Percentiles rank a stretch among this genome's conserved stretches.
phyloP scores from a whole-genome alignment of 164 flowering plant genomes.

The Chloranthus sessilifolius region DNA sequence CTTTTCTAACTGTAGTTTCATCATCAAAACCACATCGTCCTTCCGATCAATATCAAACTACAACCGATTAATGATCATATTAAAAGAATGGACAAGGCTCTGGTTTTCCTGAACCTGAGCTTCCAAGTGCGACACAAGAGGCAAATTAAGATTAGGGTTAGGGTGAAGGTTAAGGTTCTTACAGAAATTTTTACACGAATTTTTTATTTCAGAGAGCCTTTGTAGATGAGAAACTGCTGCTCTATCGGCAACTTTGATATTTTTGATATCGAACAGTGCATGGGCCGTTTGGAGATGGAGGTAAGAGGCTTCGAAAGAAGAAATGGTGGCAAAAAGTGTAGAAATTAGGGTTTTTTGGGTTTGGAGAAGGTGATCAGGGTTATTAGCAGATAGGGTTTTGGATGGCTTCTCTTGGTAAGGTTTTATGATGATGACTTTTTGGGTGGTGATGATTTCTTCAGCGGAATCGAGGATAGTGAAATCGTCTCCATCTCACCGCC shows the following conservation, averaged over 20 bases:
- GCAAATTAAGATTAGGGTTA: slow-evolving; percentile 23
- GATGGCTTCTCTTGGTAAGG: no score
- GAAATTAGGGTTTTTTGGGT: slow-evolving; percentile 39
- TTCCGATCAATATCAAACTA: slow-evolving; percentile 74
- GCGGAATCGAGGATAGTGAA: no score
- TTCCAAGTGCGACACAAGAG: slow-evolving; percentile 55
- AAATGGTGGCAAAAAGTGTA: slow-evolving; percentile 64
- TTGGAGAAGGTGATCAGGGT: no score
- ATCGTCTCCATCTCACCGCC: no score
- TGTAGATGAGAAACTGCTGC: slow-evolving; percentile 55
- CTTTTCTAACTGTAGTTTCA: slow-evolving; percentile 50
- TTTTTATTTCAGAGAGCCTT: slow-evolving; percentile 59
- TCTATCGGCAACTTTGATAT: slow-evolving; percentile 54
- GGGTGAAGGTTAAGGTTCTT: no score
- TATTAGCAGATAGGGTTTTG: no score
- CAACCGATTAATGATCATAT: slow-evolving; percentile 53
- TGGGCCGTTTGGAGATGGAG: slow-evolving; percentile 87
- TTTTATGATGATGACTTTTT: no score
- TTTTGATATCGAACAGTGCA: slow-evolving; percentile 59
- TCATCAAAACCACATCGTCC: slow-evolving; percentile 39
- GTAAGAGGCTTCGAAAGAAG: slow-evolving; percentile 84
- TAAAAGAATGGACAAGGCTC: slow-evolving; percentile 65
- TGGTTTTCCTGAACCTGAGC: slow-evolving; percentile 94
- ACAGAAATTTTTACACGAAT: slow-evolving; percentile 27
- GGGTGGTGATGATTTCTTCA: no score